Percentiles rank a stretch among this genome's conserved stretches.
Conservation (phyloP, 192 early-diverging fungal species). For the Pilaira anomala region DNA sequence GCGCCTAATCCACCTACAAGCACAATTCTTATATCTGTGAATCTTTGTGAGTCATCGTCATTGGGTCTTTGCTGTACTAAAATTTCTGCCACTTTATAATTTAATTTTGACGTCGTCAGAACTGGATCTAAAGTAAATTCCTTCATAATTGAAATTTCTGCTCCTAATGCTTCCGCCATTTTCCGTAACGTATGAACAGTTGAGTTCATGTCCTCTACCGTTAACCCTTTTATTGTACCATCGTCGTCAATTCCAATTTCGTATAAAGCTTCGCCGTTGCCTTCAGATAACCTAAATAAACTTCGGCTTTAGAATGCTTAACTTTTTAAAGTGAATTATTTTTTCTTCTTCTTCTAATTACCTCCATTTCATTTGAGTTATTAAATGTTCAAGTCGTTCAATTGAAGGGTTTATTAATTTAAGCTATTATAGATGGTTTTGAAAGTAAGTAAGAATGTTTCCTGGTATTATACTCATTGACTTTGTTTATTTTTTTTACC, state of each 20-base stretch:
- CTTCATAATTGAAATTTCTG: constrained; percentile 66
- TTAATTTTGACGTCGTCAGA: background rate
- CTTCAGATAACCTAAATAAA: constrained; percentile 65
- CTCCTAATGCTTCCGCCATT: constrained; percentile 62
- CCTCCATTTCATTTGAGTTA: constrained; percentile 92
- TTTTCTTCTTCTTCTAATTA: background rate
- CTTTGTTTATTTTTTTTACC: constrained; percentile 31
- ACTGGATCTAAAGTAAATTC: constrained; percentile 36
- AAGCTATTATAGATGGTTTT: constrained; percentile 65
- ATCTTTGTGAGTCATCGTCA: constrained; percentile 54
- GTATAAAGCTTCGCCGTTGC: constrained; percentile 83
- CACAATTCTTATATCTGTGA: constrained; percentile 78
- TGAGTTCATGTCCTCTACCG: constrained; percentile 52
- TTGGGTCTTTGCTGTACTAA: constrained; percentile 55
- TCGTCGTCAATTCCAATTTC: constrained; percentile 87
- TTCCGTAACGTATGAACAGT: constrained; percentile 59
- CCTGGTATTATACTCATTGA: background rate
- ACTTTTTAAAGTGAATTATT: too few species aligned
- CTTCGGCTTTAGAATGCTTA: background rate
- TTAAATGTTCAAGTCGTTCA: constrained; percentile 77
- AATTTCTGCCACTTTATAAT: constrained; percentile 74
- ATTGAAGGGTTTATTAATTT: constrained; percentile 62
- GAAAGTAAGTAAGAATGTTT: too few species aligned
- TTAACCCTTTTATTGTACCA: constrained; percentile 68
- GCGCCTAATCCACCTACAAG: constrained; percentile 79